Evolutionary conservation across 371 early-diverging fungal genomes (phyloP), one percentile per base, ranked within the genome.

Genomic region (Choanephora cucurbitarum): DNA sequence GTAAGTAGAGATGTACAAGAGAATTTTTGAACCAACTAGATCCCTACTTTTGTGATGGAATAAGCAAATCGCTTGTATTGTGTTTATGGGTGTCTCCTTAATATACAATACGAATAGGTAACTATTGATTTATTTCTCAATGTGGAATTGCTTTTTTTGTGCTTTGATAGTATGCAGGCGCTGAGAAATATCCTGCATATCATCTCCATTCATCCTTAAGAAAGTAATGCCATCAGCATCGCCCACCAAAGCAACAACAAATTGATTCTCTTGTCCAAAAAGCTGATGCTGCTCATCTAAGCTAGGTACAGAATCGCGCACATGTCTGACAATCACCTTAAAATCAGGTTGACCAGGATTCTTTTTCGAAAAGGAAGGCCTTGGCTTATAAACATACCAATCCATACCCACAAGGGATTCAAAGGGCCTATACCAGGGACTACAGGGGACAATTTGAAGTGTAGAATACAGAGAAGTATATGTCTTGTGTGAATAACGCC

Each of bases 331-430:
- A 5, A 79, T 72, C 2, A 82, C 57, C 5, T 59, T 68, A 52
- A 73, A 79, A 48, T 80, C 80, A 24, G 83, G 81, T 3, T 44
- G 46, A 31, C 83, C 79, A 8, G 81, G 81, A 28, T 77, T 73
- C 1, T 73, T 64, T 44, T 82, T 82, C 44, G 75, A 80, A 68
- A 77, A 82, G n/a, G 63, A 32, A 14, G 78, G 62, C 17, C 65
- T 72, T 34, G 83, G 83, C 22, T 76, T 77, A 57, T 80, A 82
- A 1, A 82, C 80, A 42, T 80, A 76, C 67, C 74, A 82, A 42
- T 80, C 73, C 79, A 62, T 7, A 31, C 2, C 17, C 28, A 13
- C 33, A 40, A 10, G 41, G 22, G 17, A 24, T 28, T 10, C 33
- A 43, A 51, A 52, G 1, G 69, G 72, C n/a, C 48, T 53, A 43